Base-by-base conservation (phyloP, 1,284 basidiomycete genomes). In the Ganoderma boninense region DNA sequence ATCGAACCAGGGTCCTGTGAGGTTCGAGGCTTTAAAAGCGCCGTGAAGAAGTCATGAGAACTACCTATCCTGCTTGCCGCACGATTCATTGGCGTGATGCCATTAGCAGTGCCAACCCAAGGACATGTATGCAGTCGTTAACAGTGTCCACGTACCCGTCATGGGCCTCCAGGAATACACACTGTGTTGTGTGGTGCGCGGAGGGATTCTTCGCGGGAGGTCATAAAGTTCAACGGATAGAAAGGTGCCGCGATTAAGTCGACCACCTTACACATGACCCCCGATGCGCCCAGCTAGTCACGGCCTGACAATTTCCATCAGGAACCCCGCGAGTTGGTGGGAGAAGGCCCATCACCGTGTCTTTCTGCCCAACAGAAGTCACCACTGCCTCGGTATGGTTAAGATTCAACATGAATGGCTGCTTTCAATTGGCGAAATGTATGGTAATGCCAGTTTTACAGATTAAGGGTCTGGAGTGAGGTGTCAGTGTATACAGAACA, bases 121-220 rank as follows among this genome's bases (percentile, higher is more conserved):
- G 44, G 69, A 66, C 35, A 59, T 35, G 8, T 40, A 32, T 5
- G 32, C 32, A 32, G 32, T 32, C 8, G 38, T 40, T 11, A 43
- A 65, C 3, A 8, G 6, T 11, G 32, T 42, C 59, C 44, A 64
- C 73, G 10, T 57, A 81, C 80, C 76, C 81, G 79, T 69, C 79
- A 80, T 0, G 80, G 81, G 81, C 80, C 81, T 74, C 85, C 86
- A 3, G 86, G 86, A 1, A 87, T 80, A 84, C 84, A 86, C 13
- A 87, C 76, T 1, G 86, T 0, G 82, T 81, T 5, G 79, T 63
- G 71, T 85, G 81, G 69, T 83, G 84, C 64, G 84, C 82, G 40
- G 81, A 73, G 16, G 86, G 73, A 66, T 84, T 83, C 26, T 77
- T 70, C 46, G 82, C 79, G 74, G 74, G 87, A 84, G 52, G 77